phyloP scores from a whole-genome alignment of 2,329 filamentous ascomycete genomes.

The Lasiodiplodia gonubiensis region DNA sequence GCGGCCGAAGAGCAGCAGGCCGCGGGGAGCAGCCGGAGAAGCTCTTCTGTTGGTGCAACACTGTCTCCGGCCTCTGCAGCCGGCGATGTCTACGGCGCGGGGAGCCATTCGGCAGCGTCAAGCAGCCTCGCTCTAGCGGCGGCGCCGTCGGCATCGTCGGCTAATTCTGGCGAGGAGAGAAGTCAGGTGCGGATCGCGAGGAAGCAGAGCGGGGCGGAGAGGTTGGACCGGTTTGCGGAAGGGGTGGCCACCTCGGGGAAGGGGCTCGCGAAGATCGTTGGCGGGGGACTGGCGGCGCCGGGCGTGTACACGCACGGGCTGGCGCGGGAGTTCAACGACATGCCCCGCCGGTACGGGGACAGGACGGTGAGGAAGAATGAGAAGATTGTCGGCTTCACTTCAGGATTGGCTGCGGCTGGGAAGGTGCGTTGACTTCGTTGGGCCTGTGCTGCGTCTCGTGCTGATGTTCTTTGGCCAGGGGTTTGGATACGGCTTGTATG shows the following conservation, averaged over 20 bases:
- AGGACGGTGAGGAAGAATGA: conserved; percentile 79
- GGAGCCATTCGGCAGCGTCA: neutral
- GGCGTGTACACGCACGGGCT: conserved; percentile 84
- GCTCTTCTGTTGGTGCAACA: no score
- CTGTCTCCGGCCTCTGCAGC: neutral
- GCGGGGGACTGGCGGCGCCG: conserved; percentile 75
- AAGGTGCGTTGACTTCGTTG: conserved; percentile 52
- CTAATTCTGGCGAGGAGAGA: neutral
- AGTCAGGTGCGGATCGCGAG: neutral
- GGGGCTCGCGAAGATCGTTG: conserved; percentile 72
- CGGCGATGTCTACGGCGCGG: neutral
- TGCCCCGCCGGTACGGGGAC: conserved; percentile 77
- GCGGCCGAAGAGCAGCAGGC: neutral
- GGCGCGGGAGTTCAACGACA: conserved; percentile 86
- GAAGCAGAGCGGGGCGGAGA: conserved; percentile 1
- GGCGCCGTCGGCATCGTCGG: neutral
- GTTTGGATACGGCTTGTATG: conserved; percentile 36
- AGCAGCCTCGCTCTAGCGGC: neutral
- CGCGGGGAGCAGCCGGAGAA: no score
- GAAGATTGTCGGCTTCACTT: conserved; percentile 77
- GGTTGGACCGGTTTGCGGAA: neutral
- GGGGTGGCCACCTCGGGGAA: conserved; percentile 59
- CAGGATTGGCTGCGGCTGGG: conserved; percentile 76
- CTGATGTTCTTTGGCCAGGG: conserved; percentile 19
- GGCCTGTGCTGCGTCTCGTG: neutral